Base-by-base conservation (phyloP, 441 rosid species). In the Breynia disticha region DNA sequence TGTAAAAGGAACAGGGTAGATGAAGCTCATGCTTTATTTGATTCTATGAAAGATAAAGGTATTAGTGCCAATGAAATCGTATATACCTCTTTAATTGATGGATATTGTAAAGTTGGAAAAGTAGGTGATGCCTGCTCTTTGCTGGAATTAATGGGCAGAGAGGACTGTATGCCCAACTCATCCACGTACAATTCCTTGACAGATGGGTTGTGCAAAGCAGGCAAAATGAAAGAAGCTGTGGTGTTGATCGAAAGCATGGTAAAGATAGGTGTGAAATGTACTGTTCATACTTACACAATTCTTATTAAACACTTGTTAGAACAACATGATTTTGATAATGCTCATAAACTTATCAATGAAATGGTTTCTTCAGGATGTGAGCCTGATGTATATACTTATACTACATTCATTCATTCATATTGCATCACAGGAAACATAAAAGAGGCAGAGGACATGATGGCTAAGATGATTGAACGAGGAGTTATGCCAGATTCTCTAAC, bases 81-180 rank as follows among this genome's bases (percentile, higher is more conserved):
- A 54, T 84, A 76, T 71, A 79, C 93, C 47, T 69, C 88, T 52
- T 53, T 84, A 69, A 81, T 84, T 64, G 86, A 84, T 74, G 86
- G 88, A 19, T 79, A 66, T 59, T 79, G 93, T 68, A 82, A 79
- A 67, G 69, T 67, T n/a, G 84, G 74, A 56, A 71, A 69, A 56
- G 37, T 66, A 38, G 79, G 61, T 24, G 69, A 69, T 65, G 88
- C 84, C 65, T 20, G 39, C 49, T 56, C 66, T 37, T 61, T 84
- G 64, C 70, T 79, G 55, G 73, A 77, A 50, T 64, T 64, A 54
- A 84, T 84, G 88, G 61, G 72, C 66, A 60, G 16, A 45, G 74
- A 66, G 60, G 70, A 60, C 41, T 84, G 84, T 65, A 54, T 63
- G 44, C 86, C 88, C 11, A 81, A 81, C 50, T 59, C 79, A 9